Percentiles rank a stretch among this genome's conserved stretches.
Conservation (phyloP, 164 flowering plant genomes). For the Echeveria elegans region DNA sequence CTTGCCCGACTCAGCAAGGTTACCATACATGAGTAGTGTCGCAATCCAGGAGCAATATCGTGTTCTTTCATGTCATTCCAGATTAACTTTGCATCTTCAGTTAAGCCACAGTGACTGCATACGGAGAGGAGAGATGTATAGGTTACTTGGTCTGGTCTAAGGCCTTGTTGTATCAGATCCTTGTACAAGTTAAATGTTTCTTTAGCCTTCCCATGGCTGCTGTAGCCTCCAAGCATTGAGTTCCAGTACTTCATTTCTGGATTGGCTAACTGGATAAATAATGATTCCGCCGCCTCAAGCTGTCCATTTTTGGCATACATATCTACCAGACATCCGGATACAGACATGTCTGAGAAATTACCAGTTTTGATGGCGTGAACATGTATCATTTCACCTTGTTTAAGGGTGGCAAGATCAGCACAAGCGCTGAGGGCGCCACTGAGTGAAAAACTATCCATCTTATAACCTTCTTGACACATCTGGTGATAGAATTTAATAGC, state of each 20-base stretch:
- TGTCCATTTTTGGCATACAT: conserved; percentile 77
- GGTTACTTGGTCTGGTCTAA: conserved; percentile 59
- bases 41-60: conserved; percentile 36
- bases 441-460: conserved; percentile 51
- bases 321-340: conserved; percentile 66
- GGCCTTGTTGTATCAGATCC: conserved; percentile 26
- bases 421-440: conserved; percentile 67
- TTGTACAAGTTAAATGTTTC: conserved; percentile 46
- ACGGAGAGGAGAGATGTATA: conserved; percentile 63
- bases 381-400: conserved; percentile 76
- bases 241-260: conserved; percentile 87
- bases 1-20: conserved; percentile 73
- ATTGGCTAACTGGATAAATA: conserved; percentile 30
- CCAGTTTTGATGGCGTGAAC: conserved; percentile 54
- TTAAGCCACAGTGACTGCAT: conserved; percentile 69
- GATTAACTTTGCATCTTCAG: conserved; percentile 40
- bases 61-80: conserved; percentile 58
- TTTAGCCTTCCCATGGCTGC: conserved; percentile 65
- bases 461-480: conserved; percentile 49
- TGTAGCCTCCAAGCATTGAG: conserved; percentile 68
- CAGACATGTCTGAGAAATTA: conserved; percentile 34
- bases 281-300: conserved; percentile 35
- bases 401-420: conserved; percentile 66
- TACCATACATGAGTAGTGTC: conserved; percentile 88
- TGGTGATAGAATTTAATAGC: conserved; percentile 41